A percentile compares a stretch with the other conserved stretches of the same genome.
These are phyloP conservation scores for Peziza echinospora DNA, from an alignment of 495 filamentous ascomycete genomes.

Conservation along the genomic window DNA sequence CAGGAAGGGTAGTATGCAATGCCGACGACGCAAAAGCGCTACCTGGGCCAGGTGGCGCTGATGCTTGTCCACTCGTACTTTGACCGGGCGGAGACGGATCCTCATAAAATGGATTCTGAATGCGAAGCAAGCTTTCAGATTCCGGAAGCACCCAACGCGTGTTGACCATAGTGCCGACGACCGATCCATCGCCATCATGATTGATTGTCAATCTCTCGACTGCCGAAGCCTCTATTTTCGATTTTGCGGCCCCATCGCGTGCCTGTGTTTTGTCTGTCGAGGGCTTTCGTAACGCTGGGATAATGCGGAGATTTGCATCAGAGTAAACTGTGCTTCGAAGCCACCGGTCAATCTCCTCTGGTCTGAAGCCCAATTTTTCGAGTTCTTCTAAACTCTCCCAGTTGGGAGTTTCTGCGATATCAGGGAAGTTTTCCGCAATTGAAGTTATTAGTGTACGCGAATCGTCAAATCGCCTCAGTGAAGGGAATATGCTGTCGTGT, in stretches of 20 bases:
- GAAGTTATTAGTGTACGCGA: background rate
- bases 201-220: slow-evolving; percentile 14
- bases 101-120: background rate
- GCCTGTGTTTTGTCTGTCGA: no score
- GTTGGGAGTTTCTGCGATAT: background rate
- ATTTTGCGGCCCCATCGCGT: background rate
- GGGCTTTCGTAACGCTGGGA: slow-evolving; percentile 12
- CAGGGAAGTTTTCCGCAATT: background rate
- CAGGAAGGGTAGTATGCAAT: no score
- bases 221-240: slow-evolving; percentile 9
- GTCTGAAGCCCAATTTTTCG: background rate
- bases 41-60: no score
- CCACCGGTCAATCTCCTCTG: background rate
- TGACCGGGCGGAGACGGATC: background rate
- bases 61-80: no score
- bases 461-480: background rate
- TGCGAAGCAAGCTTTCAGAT: background rate
- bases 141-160: background rate
- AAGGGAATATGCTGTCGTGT: background rate
- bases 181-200: slow-evolving; percentile 6
- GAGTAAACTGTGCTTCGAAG: slow-evolving; percentile 4
- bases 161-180: background rate
- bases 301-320: slow-evolving; percentile 14
- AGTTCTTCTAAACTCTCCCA: background rate
- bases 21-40: no score